These are phyloP conservation scores for Colletotrichum sp. DNA, from an alignment of 2,329 filamentous ascomycete species.

Conservation along the genomic window DNA sequence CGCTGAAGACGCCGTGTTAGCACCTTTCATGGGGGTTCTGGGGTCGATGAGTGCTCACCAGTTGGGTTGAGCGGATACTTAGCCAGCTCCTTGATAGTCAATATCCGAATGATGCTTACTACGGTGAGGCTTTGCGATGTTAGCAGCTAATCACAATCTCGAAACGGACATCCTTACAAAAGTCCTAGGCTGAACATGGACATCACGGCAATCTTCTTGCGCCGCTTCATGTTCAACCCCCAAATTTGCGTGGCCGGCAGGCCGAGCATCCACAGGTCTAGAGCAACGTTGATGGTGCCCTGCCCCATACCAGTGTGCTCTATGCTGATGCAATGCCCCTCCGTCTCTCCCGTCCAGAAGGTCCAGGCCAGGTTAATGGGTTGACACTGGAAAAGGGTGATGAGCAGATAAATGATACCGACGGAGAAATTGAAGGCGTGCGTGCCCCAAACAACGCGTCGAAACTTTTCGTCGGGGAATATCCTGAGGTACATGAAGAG, in stretches of 20 bases:
- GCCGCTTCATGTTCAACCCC: not conserved
- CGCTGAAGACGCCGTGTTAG: not conserved
- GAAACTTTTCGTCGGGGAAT: slow-evolving; percentile 35
- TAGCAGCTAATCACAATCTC: not conserved
- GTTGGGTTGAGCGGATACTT: not conserved
- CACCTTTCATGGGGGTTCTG: not conserved
- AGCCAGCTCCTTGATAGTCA: not conserved
- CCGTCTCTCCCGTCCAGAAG: not conserved
- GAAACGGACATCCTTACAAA: not conserved
- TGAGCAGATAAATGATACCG: slow-evolving; percentile 31
- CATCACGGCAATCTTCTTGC: not conserved
- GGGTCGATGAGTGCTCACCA: slow-evolving; percentile 12
- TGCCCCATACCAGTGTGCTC: not conserved
- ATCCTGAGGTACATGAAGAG: slow-evolving; percentile 40
- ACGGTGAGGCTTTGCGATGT: not conserved
- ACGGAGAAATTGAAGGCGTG: not conserved
- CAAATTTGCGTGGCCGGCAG: not conserved
- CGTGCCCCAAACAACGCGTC: slow-evolving; percentile 24
- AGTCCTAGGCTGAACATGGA: not conserved
- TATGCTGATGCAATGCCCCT: not conserved
- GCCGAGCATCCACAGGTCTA: not conserved
- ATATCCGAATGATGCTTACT: not conserved
- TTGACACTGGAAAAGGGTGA: slow-evolving; percentile 30
- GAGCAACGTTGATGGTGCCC: not conserved
- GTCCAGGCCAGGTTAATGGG: not conserved